These are phyloP conservation scores for Podaxis carcinomalis DNA, from an alignment of 768 basidiomycete species.

Conservation along the genomic window DNA sequence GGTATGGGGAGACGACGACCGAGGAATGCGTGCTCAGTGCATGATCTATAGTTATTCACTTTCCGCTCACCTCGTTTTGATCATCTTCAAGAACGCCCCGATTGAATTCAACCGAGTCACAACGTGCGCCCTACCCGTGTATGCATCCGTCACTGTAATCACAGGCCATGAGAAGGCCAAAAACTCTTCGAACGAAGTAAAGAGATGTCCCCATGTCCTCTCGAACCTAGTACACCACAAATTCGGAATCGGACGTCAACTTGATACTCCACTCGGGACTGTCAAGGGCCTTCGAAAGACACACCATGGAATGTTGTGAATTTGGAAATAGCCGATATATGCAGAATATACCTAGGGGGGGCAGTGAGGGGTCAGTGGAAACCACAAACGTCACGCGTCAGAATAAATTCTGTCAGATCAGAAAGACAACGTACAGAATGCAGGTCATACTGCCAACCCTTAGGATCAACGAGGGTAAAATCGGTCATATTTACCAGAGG, in stretches of 20 bases:
- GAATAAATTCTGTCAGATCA: conserved; percentile 7
- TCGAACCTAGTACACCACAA: conserved; percentile 54
- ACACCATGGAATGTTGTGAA: conserved; percentile 65
- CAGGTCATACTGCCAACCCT: conserved; percentile 77
- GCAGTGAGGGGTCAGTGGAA: not conserved
- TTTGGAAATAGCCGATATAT: conserved; percentile 77
- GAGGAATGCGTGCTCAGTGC: conserved; percentile 6
- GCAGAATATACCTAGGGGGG: conserved; percentile 55
- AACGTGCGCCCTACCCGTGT: conserved; percentile 72
- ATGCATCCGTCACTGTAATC: conserved; percentile 69
- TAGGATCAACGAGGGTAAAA: conserved; percentile 69
- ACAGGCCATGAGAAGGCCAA: conserved; percentile 81
- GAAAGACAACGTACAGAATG: conserved; percentile 54
- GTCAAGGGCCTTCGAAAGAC: not conserved
- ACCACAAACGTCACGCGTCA: not conserved
- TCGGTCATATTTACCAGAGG: conserved; percentile 43
- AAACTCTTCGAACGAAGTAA: conserved; percentile 76
- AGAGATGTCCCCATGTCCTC: conserved; percentile 73
- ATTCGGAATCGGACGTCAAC: conserved; percentile 2
- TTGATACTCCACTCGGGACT: conserved; percentile 1
- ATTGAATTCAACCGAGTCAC: conserved; percentile 73
- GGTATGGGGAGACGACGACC: not conserved
- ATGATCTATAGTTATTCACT: not conserved
- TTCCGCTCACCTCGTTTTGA: conserved; percentile 60
- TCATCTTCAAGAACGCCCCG: conserved; percentile 78